Conservation (phyloP, 2,329 filamentous ascomycete genomes). For the Didymella glomerata region DNA sequence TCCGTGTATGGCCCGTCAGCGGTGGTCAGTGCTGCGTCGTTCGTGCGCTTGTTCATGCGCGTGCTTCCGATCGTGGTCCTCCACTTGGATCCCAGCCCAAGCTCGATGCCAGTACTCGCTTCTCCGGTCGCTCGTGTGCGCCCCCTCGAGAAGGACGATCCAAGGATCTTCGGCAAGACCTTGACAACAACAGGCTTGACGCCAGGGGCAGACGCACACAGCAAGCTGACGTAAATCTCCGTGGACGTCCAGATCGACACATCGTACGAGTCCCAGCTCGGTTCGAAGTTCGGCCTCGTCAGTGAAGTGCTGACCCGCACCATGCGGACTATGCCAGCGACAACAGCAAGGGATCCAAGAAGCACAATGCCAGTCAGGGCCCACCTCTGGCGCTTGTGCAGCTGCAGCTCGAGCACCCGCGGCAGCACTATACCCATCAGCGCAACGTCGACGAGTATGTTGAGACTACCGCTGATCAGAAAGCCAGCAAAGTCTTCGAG, state of each 20-base stretch:
- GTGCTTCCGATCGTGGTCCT: conserved; percentile 18
- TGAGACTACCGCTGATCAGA: conserved; percentile 26
- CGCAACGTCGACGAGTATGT: conserved; percentile 26
- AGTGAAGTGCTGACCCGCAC: conserved; percentile 27
- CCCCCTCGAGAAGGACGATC: conserved; percentile 21
- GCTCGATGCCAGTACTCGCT: not conserved
- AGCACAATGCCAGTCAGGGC: conserved; percentile 29
- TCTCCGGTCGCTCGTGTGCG: conserved; percentile 14
- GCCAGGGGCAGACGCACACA: conserved; percentile 35
- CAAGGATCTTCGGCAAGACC: conserved; percentile 32
- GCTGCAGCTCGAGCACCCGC: conserved; percentile 27
- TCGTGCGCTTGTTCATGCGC: conserved; percentile 12
- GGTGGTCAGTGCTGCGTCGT: conserved; percentile 15
- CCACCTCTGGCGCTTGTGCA: conserved; percentile 29
- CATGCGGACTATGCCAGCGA: conserved; percentile 32
- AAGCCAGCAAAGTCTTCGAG: conserved; percentile 23
- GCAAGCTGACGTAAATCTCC: conserved; percentile 33
- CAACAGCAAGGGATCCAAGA: conserved; percentile 28
- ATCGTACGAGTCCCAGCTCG: conserved; percentile 36
- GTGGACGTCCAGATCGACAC: conserved; percentile 36
- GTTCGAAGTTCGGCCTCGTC: conserved; percentile 25
- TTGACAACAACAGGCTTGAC: conserved; percentile 30
- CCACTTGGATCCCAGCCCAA: conserved; percentile 26
- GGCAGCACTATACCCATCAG: conserved; percentile 36
- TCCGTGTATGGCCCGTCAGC: conserved; percentile 24